Percentiles rank a stretch among this genome's conserved stretches.
Evolutionary conservation across 805 yeast genomes (phyloP).

Genomic region (Metschnikowia peoriensis): DNA sequence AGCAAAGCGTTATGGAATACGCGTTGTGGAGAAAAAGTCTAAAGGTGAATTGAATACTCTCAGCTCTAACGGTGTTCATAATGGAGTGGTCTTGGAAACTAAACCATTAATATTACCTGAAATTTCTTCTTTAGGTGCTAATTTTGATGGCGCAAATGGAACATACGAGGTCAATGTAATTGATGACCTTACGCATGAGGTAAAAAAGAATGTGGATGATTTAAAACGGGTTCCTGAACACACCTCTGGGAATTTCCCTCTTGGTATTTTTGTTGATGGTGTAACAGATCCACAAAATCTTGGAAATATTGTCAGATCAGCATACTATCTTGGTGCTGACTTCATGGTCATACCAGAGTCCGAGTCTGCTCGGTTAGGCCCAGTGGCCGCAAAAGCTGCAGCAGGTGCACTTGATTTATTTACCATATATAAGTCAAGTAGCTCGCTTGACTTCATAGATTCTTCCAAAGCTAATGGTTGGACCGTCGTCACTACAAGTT

Average conservation of each 20-base stretch:
- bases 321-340: conserved; percentile 80
- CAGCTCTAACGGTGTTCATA: conserved; percentile 72
- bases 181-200: conserved; percentile 10
- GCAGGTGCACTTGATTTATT: conserved; percentile 82
- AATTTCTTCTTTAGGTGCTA: conserved; percentile 28
- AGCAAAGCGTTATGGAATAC: conserved; percentile 45
- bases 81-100: conserved; percentile 73
- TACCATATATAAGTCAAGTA: conserved; percentile 55
- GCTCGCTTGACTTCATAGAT: conserved; percentile 63
- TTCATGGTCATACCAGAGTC: conserved; percentile 66
- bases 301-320: conserved; percentile 80
- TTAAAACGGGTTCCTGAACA: conserved; percentile 26
- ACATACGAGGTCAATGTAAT: conserved; percentile 20
- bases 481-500: conserved; percentile 65
- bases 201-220: conserved; percentile 5
- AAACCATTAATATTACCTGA: conserved; percentile 45
- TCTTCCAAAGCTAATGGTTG: conserved; percentile 59
- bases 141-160: conserved; percentile 13
- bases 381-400: conserved; percentile 75
- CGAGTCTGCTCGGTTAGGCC: conserved; percentile 72
- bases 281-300: conserved; percentile 84
- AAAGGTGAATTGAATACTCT: conserved; percentile 58
- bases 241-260: conserved; percentile 39
- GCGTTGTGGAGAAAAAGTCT: conserved; percentile 32
- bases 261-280: conserved; percentile 76